These are phyloP conservation scores for Dipodascus albidus DNA, from an alignment of 805 yeast genomes.

Conservation along the genomic window DNA sequence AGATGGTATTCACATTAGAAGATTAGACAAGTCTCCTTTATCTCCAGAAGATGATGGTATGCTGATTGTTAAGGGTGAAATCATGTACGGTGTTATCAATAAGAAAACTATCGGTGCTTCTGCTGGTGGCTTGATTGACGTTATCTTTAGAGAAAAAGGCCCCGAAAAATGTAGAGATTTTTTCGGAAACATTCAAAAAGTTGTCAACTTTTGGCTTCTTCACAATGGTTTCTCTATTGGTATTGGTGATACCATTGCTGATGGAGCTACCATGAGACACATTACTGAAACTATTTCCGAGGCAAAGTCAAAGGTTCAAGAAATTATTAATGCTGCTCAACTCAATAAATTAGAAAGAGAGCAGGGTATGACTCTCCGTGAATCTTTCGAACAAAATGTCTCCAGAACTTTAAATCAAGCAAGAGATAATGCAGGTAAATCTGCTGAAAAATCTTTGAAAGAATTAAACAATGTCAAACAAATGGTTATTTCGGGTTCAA, in stretches of 20 bases:
- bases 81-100: conserved; percentile 95
- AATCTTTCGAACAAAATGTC: conserved; percentile 95
- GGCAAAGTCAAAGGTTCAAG: conserved; percentile 91
- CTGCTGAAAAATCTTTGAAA: conserved; percentile 92
- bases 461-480: conserved; percentile 94
- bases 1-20: conserved; percentile 85
- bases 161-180: conserved; percentile 79
- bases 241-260: conserved; percentile 99
- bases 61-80: conserved; percentile 91
- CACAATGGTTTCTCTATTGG: conserved; percentile 98
- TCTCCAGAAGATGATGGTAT: conserved; percentile 93
- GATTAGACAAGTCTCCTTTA: conserved; percentile 77
- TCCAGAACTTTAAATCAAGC: conserved; percentile 93
- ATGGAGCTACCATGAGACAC: conserved; percentile 87
- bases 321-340: conserved; percentile 86
- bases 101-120: conserved; percentile 98
- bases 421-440: conserved; percentile 98
- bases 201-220: conserved; percentile 90
- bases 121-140: conserved; percentile 95
- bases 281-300: conserved; percentile 87
- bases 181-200: conserved; percentile 88
- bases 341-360: conserved; percentile 80
- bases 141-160: conserved; percentile 96
- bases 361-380: conserved; percentile 99
- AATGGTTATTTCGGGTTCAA: conserved; percentile 98